Evolutionary conservation across 352 stramenopile species (phyloP), one percentile per base, ranked within the genome.

Genomic region (Halophytophthora polymorphica): DNA sequence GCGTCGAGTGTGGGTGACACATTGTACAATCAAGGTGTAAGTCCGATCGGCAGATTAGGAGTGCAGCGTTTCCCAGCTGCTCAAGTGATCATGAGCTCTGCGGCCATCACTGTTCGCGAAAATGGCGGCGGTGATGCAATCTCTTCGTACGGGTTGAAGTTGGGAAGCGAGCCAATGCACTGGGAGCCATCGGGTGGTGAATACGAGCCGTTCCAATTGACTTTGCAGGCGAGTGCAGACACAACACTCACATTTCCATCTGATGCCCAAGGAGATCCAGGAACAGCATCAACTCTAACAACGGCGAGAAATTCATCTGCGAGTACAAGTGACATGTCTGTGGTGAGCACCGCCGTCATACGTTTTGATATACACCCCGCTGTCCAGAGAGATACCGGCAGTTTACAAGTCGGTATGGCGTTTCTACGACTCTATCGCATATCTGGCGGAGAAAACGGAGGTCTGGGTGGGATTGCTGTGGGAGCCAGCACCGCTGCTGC

Each of bases 131-230:
- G 54, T 47, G 60, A 56, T 13, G 57, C 55, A 1, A 52, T 41
- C 34, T 45, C 57, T 1, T 21, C 61, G 2, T 88, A 90, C 45
- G 45, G 58, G 2, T 3, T 88, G 18, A 33, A 44, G 6, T 45
- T 88, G 17, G 61, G 54, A 8, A 78, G 69, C 21, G 77, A 88
- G 43, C 79, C 77, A 0, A 81, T 88, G 61, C 56, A 90, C 28
- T 90, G 79, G 79, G 74, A 90, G 14, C 69, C 71, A 0, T 6
- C 39, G 22, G 59, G 35, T 39, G 47, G 19, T 1, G 36, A 44
- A 14, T 89, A 85, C 35, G 39, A 53, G 2, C 71, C 73, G 14
- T 64, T 70, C 31, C 49, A 78, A n/a, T 10, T 80, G 8, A 48
- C 52, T 10, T 36, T 86, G n/a, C 12, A 17, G 19, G 49, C 64